Evolutionary conservation across 2,329 filamentous ascomycete species (phyloP).

Genomic region (Venturia carpophila): DNA sequence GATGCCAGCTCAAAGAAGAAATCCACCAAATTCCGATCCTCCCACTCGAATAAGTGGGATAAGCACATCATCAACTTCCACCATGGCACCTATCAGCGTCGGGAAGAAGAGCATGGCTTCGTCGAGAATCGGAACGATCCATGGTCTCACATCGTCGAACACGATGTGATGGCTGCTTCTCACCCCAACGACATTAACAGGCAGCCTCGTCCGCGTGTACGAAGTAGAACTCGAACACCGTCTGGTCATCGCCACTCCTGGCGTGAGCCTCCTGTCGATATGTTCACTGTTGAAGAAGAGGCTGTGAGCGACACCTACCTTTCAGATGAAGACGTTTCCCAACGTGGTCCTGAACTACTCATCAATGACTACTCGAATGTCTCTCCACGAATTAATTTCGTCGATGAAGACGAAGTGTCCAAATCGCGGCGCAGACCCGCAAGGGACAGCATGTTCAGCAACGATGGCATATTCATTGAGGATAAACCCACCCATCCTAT

Average conservation of each 20-base stretch:
- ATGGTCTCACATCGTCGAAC: conserved; percentile 14
- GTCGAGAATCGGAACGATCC: conserved; percentile 2
- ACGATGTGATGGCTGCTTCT: neutral
- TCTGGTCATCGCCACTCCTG: conserved; percentile 17
- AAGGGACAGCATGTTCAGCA: conserved; percentile 4
- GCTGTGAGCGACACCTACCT: conserved; percentile 3
- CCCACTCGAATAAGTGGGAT: neutral
- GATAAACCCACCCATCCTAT: neutral
- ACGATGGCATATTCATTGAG: neutral
- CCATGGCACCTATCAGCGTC: conserved; percentile 10
- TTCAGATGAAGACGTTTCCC: neutral
- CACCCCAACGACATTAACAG: neutral
- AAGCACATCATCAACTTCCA: conserved; percentile 5
- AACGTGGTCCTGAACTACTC: neutral
- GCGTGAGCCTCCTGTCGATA: conserved; percentile 12
- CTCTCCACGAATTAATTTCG: neutral
- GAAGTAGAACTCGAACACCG: conserved; percentile 10
- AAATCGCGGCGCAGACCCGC: neutral
- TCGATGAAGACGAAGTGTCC: neutral
- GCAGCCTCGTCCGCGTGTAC: neutral
- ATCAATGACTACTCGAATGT: conserved; percentile 7
- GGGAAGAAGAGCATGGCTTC: conserved; percentile 12
- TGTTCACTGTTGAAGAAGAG: conserved; percentile 16
- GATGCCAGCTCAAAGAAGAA: conserved; percentile 14
- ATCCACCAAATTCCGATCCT: conserved; percentile 12